Conservation (phyloP, 495 filamentous ascomycete genomes). For the Penicillium ochrochloron region DNA sequence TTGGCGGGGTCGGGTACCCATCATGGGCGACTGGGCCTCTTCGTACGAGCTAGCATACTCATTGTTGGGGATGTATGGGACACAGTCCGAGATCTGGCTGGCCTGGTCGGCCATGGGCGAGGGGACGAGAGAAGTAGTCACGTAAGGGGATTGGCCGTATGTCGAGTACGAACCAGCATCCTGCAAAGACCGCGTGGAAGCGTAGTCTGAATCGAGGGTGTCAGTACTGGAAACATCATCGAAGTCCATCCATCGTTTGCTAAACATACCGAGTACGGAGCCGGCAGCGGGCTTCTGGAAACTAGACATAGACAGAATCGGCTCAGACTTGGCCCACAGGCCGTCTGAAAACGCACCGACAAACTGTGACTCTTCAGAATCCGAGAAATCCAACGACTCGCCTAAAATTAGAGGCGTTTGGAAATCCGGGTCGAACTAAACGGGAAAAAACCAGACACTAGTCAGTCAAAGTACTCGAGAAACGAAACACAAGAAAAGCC, state of each 20-base stretch:
- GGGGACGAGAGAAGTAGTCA: slow-evolving; percentile 50
- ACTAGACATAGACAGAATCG: slow-evolving; percentile 58
- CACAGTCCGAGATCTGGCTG: slow-evolving; percentile 52
- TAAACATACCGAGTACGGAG: slow-evolving; percentile 47
- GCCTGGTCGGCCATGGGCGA: slow-evolving; percentile 52
- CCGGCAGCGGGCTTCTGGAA: slow-evolving; percentile 50
- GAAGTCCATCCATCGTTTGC: neutral
- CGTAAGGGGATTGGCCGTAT: slow-evolving; percentile 50
- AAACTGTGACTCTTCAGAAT: slow-evolving; percentile 54
- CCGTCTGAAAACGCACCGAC: slow-evolving; percentile 53
- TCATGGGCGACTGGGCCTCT: slow-evolving; percentile 46
- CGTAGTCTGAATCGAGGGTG: slow-evolving; percentile 41
- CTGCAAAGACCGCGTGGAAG: slow-evolving; percentile 49
- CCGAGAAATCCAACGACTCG: slow-evolving; percentile 57
- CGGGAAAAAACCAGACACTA: slow-evolving; percentile 14
- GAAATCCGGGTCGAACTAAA: slow-evolving; percentile 51
- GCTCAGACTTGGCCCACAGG: slow-evolving; percentile 58
- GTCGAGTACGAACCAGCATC: slow-evolving; percentile 50
- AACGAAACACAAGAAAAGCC: slow-evolving; percentile 1
- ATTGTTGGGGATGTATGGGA: slow-evolving; percentile 48
- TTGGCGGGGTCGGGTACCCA: slow-evolving; percentile 37
- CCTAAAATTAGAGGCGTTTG: slow-evolving; percentile 59
- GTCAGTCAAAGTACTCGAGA: slow-evolving; percentile 27
- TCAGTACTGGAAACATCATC: neutral
- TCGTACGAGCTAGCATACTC: slow-evolving; percentile 53